Base-by-base conservation (phyloP, 306 rosid species). In the Cyclanthera cordifolia region DNA sequence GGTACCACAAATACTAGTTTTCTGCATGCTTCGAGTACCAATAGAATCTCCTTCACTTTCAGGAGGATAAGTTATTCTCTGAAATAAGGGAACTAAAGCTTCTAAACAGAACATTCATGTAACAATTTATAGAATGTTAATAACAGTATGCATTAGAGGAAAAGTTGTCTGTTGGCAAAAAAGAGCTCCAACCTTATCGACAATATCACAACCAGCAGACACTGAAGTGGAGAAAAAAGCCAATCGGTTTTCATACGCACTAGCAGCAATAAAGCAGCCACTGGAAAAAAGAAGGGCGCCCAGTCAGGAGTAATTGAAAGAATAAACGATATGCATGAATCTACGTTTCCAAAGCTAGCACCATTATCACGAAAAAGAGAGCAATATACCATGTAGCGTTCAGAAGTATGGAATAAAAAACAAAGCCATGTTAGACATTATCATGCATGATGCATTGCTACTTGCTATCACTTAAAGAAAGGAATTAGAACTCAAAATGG, bases 181-280 rank as follows among this genome's bases (percentile, higher is more conserved):
- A n/a, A 71, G 48, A 19, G 60, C 71, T 65, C 45, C 41, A 28
- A 92, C 96, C 96, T 89, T 84, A 73, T 92, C 93, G 61, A 92
- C 78, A 67, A 92, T 84, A 76, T 84, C 88, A 72, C 76, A 71
- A 63, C 89, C 82, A 11, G 78, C 73, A 69, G 85, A 74, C 69
- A 59, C 47, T 74, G 98, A 92, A 84, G 88, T 68, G n/a, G 96
- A 87, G 81, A 92, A 83, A 73, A 92, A 70, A 59, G 89, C 96
- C 89, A 89, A 46, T 48, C 77, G 85, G 81, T 83, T 83, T 79
- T 85, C 95, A 77, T 84, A 92, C 63, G 95, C 95, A 75, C 98
- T 87, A 68, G 79, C 84, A 81, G 98, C 98, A 74, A 92, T 79
- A 81, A 84, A 92, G 82, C 95, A 87, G 83, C 98, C 98, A 82